A percentile compares a stretch with the other conserved stretches of the same genome.
Evolutionary conservation across 371 early-diverging fungal species (phyloP).

Genomic region (Blyttiomyces sp.): DNA sequence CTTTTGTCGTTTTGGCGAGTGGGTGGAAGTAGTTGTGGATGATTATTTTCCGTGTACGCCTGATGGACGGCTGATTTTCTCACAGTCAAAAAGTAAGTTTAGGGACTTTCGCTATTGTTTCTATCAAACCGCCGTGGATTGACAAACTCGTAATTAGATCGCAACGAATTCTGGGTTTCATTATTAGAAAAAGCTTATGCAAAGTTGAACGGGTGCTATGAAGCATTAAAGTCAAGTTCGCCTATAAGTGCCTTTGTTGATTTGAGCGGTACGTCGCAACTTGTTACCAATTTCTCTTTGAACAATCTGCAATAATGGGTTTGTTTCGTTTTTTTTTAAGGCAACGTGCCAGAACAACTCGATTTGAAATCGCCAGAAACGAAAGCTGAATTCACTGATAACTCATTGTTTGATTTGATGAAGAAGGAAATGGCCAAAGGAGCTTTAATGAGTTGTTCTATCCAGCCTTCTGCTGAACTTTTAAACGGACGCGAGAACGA

Average conservation of each 20-base stretch:
- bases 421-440: conserved; percentile 7
- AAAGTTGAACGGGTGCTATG: conserved; percentile 51
- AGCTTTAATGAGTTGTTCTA: conserved; percentile 41
- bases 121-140: too few relatives aligned
- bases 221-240: conserved; percentile 35
- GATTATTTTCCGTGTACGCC: conserved; percentile 47
- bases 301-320: background rate
- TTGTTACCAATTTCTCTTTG: background rate
- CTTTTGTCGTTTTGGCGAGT: conserved; percentile 52
- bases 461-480: conserved; percentile 15
- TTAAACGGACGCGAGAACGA: conserved; percentile 7
- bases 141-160: conserved; percentile 1
- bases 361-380: conserved; percentile 9
- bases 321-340: too few relatives aligned
- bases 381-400: conserved; percentile 16
- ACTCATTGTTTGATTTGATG: conserved; percentile 19
- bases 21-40: conserved; percentile 62
- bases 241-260: conserved; percentile 33
- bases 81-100: conserved; percentile 34
- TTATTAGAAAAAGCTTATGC: conserved; percentile 62
- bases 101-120: background rate
- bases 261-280: background rate
- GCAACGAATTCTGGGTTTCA: conserved; percentile 53
- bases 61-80: conserved; percentile 40
- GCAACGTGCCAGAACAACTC: conserved; percentile 26